These are phyloP conservation scores for Cyclotella distinguenda DNA, from an alignment of 108 stramenopile species.

Conservation along the genomic window DNA sequence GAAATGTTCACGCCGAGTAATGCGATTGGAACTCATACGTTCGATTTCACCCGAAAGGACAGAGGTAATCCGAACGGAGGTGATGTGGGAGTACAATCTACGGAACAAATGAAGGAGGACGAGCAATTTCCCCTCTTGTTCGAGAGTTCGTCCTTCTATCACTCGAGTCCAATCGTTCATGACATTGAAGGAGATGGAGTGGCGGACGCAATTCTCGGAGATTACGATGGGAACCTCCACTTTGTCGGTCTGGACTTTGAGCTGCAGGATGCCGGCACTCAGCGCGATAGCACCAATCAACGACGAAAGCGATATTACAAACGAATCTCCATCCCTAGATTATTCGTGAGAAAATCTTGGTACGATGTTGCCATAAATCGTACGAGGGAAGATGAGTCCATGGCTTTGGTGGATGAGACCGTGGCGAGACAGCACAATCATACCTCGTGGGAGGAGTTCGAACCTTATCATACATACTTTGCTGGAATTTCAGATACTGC, in stretches of 20 bases:
- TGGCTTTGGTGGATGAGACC: constrained; percentile 27
- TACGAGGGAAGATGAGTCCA: constrained; percentile 49
- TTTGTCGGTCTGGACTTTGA: constrained; percentile 61
- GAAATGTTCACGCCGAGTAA: constrained; percentile 71
- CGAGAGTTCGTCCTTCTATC: constrained; percentile 70
- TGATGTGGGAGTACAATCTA: constrained; percentile 18
- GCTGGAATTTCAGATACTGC: constrained; percentile 41
- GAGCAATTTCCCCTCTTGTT: constrained; percentile 77
- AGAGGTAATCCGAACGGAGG: neutral
- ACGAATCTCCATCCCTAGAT: constrained; percentile 60
- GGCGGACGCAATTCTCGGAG: constrained; percentile 65
- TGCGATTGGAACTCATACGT: constrained; percentile 28
- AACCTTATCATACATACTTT: constrained; percentile 84
- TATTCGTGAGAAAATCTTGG: constrained; percentile 72
- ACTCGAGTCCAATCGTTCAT: constrained; percentile 60
- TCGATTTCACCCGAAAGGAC: neutral
- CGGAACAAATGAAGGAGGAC: constrained; percentile 67
- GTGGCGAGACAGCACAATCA: constrained; percentile 29
- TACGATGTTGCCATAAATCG: constrained; percentile 60
- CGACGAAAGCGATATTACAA: constrained; percentile 56
- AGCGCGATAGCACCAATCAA: neutral
- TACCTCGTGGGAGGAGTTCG: constrained; percentile 51
- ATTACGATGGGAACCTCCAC: constrained; percentile 80
- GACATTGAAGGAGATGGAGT: constrained; percentile 79
- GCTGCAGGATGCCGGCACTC: neutral